Base-by-base conservation (phyloP, 495 filamentous ascomycete species). In the Hypoxylon trugodes region DNA sequence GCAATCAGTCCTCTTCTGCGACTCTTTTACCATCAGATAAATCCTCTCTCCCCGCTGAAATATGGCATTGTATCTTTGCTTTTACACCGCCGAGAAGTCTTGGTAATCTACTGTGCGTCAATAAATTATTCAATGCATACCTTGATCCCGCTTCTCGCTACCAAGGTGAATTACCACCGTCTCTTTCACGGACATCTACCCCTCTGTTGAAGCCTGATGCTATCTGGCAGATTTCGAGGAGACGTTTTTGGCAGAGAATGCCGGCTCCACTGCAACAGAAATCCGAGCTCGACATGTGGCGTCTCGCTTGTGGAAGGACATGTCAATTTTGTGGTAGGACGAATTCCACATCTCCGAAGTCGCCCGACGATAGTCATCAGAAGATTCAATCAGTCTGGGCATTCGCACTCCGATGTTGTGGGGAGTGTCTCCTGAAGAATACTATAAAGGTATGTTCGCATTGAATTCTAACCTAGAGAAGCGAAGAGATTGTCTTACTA, bases 251-350 rank as follows among this genome's bases (percentile, higher is more conserved):
- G 71, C 81, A 79, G 2, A 77, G 79, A 33, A 81, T 86, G 75
- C 87, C 87, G 42, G 67, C 72, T 43, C 85, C 87, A 28, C 75
- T 88, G n/a, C 65, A 55, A 26, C 78, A 75, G 10, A 80, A 76
- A 38, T 78, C 80, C 25, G 87, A 90, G 62, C 74, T 86, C 19
- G 78, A 82, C 19, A 89, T 90, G 86, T 88, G 86, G 82, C 82
- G 78, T 48, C 69, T 90, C 32, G 75, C 81, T 28, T 81, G 80
- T 65, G 77, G 79, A 6, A 71, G 60, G 7, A 70, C 36, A n/a
- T 90, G 87, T 69, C 80, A 87, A 63, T 78, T 81, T 49, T 88
- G 87, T 66, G 69, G 61, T 4, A 80, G 74, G 53, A 18, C 16
- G 32, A 69, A 61, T 56, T 32, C 74, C 3, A 74, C 78, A 45